These are phyloP conservation scores for Annulohypoxylon nitens DNA, from an alignment of 495 filamentous ascomycete genomes.

Conservation along the genomic window DNA sequence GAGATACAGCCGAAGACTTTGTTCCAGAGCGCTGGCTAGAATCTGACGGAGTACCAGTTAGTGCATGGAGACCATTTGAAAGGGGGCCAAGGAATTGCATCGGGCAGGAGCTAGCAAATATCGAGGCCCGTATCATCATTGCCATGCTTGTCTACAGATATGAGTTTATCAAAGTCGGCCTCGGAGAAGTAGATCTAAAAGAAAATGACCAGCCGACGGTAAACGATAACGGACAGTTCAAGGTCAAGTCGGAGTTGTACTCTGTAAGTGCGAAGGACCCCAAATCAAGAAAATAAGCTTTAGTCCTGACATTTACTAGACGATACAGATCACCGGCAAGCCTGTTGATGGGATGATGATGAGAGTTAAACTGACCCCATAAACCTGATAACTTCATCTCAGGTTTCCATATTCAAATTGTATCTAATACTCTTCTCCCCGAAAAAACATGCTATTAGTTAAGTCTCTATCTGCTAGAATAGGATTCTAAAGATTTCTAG, in stretches of 20 bases:
- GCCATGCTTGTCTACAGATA: background rate
- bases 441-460: too few species aligned
- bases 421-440: too few species aligned
- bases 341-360: constrained; percentile 3
- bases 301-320: background rate
- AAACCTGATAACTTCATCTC: background rate
- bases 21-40: background rate
- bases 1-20: background rate
- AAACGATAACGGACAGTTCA: background rate
- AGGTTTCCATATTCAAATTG: too few species aligned
- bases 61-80: background rate
- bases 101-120: constrained; percentile 1
- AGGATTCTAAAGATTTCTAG: too few species aligned
- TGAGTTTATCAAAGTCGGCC: background rate
- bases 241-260: background rate
- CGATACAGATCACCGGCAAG: background rate
- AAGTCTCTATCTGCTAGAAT: too few species aligned
- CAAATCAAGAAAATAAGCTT: background rate
- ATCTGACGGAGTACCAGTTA: background rate
- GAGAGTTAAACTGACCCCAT: background rate
- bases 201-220: background rate
- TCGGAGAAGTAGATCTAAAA: background rate
- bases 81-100: background rate
- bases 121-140: background rate
- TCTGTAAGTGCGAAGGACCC: background rate